Evolutionary conservation across 306 rosid genomes (phyloP), one percentile per base, ranked within the genome.

Genomic region (Myrica gale): DNA sequence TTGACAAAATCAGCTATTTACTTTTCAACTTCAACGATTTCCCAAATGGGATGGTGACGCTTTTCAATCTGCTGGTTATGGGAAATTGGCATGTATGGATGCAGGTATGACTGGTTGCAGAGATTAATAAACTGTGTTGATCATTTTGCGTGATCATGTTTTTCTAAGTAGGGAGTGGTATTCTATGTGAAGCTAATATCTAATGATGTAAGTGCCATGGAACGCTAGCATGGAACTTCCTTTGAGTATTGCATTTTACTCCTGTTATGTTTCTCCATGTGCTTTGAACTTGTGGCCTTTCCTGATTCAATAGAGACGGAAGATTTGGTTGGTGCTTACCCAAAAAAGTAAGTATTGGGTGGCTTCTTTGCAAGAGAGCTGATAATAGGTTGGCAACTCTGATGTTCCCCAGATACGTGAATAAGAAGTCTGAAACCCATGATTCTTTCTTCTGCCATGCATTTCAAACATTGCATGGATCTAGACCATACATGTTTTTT

Each of bases 11-110:
- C 81, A 95, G 99, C 87, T 95, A 92, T 85, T 74, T 90, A 75
- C 86, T 95, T 80, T 92, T 92, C 80, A 95, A 95, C 84, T 95
- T 95, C 79, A 95, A 95, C 73, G 99, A 95, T 77, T 95, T 87
- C 73, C 97, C 99, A 5, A 95, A 90, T 81, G 99, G 99, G 71
- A 92, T 95, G 97, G 99, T 95, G 91, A 89, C 99, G 61, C 97
- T 95, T 72, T 95, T 92, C 93, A 95, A 95, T 88, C 87, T 92
- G 82, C 80, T 95, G 11, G 99, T 95, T 88, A 74, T 82, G 85
- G 97, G 89, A 73, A 83, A 88, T 74, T 95, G 99, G 97, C 91
- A 88, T 3, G 45, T 16, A 54, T 87, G 96, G 92, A 88, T 90
- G 92, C 87, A 89, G 97, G 99, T 95, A 91, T 42, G 32, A 52